phyloP scores from a whole-genome alignment of 139 green algal species.

The Zygnema circumcarinatum region DNA sequence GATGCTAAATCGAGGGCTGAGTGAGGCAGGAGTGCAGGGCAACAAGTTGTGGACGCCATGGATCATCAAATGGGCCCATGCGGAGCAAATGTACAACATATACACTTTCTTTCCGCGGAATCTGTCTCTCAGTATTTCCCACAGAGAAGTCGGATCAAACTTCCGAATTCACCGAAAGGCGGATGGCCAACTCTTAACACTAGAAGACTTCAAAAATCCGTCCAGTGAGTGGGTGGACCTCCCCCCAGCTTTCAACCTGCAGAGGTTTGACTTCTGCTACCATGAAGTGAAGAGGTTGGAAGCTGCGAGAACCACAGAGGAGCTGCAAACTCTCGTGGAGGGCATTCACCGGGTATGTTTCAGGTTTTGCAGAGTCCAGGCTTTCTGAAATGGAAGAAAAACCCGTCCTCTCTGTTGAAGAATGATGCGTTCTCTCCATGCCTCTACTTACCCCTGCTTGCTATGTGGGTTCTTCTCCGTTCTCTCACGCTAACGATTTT shows the following conservation, averaged over 20 bases:
- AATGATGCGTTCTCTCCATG: too few species aligned
- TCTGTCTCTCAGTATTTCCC: slow-evolving; percentile 31
- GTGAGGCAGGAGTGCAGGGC: slow-evolving; percentile 15
- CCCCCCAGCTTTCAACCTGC: neutral
- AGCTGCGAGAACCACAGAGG: neutral
- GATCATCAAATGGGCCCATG: slow-evolving; percentile 50
- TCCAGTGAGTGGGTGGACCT: neutral
- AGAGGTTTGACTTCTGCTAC: slow-evolving; percentile 35
- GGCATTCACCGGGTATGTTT: neutral
- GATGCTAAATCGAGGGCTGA: too few species aligned
- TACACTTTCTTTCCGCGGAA: slow-evolving; percentile 19
- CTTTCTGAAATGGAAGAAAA: too few species aligned
- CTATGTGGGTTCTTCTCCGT: too few species aligned
- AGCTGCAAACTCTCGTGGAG: slow-evolving; percentile 19
- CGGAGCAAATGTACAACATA: slow-evolving; percentile 35
- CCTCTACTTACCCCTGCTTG: too few species aligned
- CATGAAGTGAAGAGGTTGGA: neutral
- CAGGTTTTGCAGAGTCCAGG: too few species aligned
- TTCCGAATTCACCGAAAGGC: neutral
- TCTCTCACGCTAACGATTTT: too few species aligned
- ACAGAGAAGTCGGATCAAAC: slow-evolving; percentile 33
- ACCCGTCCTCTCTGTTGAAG: too few species aligned
- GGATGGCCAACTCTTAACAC: slow-evolving; percentile 12
- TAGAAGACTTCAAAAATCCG: neutral
- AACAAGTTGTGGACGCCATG: slow-evolving; percentile 50